These are phyloP conservation scores for Coelastrella sp. DNA, from an alignment of 139 green algal genomes.

Conservation along the genomic window DNA sequence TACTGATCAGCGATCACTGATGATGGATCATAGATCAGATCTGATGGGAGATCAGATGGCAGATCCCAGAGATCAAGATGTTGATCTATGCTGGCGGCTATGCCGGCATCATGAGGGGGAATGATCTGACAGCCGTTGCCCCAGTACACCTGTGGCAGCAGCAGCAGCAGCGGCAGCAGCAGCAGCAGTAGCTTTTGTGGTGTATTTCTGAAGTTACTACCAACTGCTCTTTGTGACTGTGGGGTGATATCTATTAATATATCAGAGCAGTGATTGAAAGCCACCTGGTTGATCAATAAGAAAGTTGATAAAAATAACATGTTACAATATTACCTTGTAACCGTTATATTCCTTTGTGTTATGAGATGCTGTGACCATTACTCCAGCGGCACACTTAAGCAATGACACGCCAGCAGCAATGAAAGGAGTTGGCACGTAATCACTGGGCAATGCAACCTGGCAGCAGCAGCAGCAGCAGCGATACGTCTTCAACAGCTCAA, in stretches of 20 bases:
- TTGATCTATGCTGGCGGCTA: constrained; percentile 72
- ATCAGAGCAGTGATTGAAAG: no score
- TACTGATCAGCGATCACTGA: constrained; percentile 58
- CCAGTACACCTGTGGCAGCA: constrained; percentile 69
- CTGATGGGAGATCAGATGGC: background rate
- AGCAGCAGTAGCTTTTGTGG: background rate
- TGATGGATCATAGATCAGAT: constrained; percentile 61
- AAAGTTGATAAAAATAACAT: background rate
- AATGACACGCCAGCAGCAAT: constrained; percentile 70
- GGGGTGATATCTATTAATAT: no score
- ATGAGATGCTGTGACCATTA: constrained; percentile 88
- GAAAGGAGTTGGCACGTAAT: constrained; percentile 77
- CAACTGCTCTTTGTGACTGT: no score
- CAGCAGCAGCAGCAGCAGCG: background rate
- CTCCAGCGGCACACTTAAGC: constrained; percentile 71
- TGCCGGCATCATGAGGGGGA: constrained; percentile 78
- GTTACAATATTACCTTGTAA: constrained; percentile 69
- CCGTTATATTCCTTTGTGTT: constrained; percentile 91
- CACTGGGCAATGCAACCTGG: constrained; percentile 58
- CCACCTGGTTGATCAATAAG: background rate
- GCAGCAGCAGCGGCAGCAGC: background rate
- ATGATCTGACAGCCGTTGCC: constrained; percentile 86
- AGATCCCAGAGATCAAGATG: constrained; percentile 68
- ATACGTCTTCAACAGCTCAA: constrained; percentile 78
- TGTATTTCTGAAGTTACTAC: no score